A percentile compares a stretch with the other conserved stretches of the same genome.
Conservation (phyloP, 768 basidiomycete genomes). For the Russula ochroleuca region DNA sequence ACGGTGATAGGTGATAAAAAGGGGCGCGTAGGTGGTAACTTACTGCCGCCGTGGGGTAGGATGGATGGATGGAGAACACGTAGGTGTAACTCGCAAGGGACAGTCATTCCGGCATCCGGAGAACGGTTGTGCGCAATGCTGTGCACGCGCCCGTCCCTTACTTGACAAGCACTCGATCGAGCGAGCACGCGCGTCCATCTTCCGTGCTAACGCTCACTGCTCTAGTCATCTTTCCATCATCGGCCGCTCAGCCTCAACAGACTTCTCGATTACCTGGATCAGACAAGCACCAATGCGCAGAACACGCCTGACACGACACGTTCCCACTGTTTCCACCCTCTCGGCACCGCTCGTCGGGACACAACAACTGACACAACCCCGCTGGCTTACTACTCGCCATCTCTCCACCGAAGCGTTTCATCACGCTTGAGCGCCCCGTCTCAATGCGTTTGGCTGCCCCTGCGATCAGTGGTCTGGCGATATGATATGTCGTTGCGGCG, state of each 20-base stretch:
- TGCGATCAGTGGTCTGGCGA: conserved; percentile 9
- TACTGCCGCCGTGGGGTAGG: too few relatives aligned
- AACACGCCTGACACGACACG: neutral
- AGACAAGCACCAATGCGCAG: neutral
- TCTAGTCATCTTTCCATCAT: conserved; percentile 16
- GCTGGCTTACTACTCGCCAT: neutral
- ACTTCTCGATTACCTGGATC: too few relatives aligned
- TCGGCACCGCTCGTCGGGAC: too few relatives aligned
- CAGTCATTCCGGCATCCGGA: too few relatives aligned
- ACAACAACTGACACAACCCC: too few relatives aligned
- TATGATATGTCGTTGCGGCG: conserved; percentile 14
- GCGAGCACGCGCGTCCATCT: neutral
- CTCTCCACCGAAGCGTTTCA: conserved; percentile 17
- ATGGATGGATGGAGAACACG: too few relatives aligned
- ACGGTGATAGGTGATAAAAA: too few relatives aligned
- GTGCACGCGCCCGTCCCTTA: too few relatives aligned
- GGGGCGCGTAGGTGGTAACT: too few relatives aligned
- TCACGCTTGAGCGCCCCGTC: conserved; percentile 9
- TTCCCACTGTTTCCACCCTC: neutral
- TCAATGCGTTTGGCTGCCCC: neutral
- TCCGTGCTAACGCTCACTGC: conserved; percentile 18
- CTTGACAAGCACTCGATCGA: neutral
- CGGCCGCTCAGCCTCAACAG: neutral
- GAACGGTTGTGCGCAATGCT: too few relatives aligned
- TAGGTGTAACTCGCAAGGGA: too few relatives aligned